Conservation (phyloP, 257 asterid species). For the Capsicum baccatum region DNA sequence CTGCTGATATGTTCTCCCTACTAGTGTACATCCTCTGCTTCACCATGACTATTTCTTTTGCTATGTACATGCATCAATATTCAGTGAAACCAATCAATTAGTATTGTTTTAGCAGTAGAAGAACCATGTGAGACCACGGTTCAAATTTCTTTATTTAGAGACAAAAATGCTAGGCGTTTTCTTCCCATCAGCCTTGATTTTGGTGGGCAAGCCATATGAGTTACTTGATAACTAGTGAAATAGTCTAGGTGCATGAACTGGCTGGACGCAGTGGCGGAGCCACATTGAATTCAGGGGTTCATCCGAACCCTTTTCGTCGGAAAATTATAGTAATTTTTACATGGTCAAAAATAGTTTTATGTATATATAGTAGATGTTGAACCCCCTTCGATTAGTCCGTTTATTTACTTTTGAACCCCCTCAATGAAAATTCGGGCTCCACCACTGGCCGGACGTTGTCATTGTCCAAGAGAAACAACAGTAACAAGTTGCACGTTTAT, state of each 20-base stretch:
- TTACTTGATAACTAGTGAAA: background rate
- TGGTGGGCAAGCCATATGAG: background rate
- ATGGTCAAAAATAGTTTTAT: too few species aligned
- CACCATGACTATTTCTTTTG: constrained; percentile 12
- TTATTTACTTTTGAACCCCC: too few species aligned
- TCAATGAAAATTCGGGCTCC: too few species aligned
- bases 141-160: background rate
- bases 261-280: background rate
- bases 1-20: background rate
- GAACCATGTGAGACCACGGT: background rate
- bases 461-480: background rate
- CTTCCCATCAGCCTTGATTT: background rate
- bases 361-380: too few species aligned
- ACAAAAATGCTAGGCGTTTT: background rate
- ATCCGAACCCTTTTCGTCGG: too few species aligned
- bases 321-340: too few species aligned
- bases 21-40: constrained; percentile 20
- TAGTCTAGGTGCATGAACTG: background rate
- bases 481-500: background rate
- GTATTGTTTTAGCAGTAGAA: background rate
- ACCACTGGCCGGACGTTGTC: background rate
- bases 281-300: too few species aligned
- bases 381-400: too few species aligned
- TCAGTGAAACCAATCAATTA: background rate
- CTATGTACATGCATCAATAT: constrained; percentile 1